Evolutionary conservation across 2,329 filamentous ascomycete genomes (phyloP).

Genomic region (Fusarium pseudograminearum): DNA sequence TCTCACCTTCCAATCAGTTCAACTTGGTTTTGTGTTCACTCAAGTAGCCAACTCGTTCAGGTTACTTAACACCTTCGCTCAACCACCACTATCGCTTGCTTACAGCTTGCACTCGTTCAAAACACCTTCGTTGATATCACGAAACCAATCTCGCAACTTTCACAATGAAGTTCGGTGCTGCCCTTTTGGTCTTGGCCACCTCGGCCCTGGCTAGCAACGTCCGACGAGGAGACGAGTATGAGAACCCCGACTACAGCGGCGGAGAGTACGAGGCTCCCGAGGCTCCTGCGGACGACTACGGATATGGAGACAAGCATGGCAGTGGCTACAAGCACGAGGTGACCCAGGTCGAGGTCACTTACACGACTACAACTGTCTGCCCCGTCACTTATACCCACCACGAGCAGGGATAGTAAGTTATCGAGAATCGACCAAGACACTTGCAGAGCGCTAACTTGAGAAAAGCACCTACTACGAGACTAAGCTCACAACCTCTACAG

Average conservation of each 20-base stretch:
- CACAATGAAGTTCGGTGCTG: conserved; percentile 46
- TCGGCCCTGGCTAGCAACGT: conserved; percentile 44
- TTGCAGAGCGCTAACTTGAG: conserved; percentile 27
- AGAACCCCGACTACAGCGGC: conserved; percentile 15
- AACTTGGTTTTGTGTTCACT: conserved; percentile 24
- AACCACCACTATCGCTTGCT: conserved; percentile 37
- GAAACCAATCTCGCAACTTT: conserved; percentile 14
- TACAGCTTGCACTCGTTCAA: conserved; percentile 36
- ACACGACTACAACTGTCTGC: conserved; percentile 60
- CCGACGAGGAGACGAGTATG: conserved; percentile 36
- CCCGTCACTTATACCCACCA: conserved; percentile 60
- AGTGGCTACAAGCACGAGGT: conserved; percentile 17
- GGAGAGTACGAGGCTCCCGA: conserved; percentile 17
- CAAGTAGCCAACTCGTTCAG: conserved; percentile 50
- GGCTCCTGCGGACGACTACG: conserved; percentile 2
- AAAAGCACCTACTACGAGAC: conserved; percentile 58
- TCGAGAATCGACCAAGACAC: background rate
- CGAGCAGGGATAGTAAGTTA: conserved; percentile 55
- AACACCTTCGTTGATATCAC: conserved; percentile 35
- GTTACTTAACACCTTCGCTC: conserved; percentile 49
- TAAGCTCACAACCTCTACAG: conserved; percentile 58
- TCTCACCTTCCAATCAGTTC: conserved; percentile 26
- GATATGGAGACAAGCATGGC: conserved; percentile 3
- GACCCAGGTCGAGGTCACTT: conserved; percentile 49
- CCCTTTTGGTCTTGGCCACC: conserved; percentile 44